Conservation (phyloP, 495 filamentous ascomycete genomes). For the Aspergillus sclerotioniger region DNA sequence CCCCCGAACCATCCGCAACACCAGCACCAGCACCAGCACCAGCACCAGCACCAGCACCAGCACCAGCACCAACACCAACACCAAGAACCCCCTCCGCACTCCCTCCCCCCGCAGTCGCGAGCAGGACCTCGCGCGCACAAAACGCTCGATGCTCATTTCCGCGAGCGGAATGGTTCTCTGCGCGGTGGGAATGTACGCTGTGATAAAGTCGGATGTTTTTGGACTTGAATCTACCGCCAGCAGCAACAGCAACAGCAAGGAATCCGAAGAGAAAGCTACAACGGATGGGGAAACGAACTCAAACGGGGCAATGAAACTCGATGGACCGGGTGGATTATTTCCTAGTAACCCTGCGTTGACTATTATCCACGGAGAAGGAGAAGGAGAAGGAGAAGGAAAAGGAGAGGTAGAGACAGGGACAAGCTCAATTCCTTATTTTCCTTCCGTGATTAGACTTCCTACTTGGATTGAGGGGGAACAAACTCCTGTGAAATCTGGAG, state of each 20-base stretch:
- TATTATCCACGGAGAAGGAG: constrained; percentile 50
- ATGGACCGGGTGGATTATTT: constrained; percentile 43
- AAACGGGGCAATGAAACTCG: constrained; percentile 32
- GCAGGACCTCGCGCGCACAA: constrained; percentile 27
- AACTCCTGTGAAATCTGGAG: constrained; percentile 38
- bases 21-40: constrained; percentile 7
- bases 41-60: constrained; percentile 29
- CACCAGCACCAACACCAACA: constrained; percentile 20
- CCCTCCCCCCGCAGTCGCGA: constrained; percentile 12
- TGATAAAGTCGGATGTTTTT: constrained; percentile 41
- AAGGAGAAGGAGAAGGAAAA: constrained; percentile 47
- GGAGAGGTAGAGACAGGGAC: constrained; percentile 77
- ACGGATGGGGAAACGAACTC: neutral
- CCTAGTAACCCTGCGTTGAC: constrained; percentile 38
- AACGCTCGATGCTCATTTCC: constrained; percentile 36
- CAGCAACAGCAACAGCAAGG: constrained; percentile 4
- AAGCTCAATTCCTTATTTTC: constrained; percentile 77
- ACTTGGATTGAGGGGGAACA: constrained; percentile 19
- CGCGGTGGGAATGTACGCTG: constrained; percentile 37
- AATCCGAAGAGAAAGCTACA: neutral
- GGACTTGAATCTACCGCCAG: constrained; percentile 17
- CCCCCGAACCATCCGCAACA: constrained; percentile 5
- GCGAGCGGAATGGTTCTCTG: constrained; percentile 35
- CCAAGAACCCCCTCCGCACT: constrained; percentile 31
- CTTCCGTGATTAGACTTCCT: constrained; percentile 64